These are phyloP conservation scores for Arabis hirsuta DNA, from an alignment of 345 rosid genomes.

Conservation along the genomic window DNA sequence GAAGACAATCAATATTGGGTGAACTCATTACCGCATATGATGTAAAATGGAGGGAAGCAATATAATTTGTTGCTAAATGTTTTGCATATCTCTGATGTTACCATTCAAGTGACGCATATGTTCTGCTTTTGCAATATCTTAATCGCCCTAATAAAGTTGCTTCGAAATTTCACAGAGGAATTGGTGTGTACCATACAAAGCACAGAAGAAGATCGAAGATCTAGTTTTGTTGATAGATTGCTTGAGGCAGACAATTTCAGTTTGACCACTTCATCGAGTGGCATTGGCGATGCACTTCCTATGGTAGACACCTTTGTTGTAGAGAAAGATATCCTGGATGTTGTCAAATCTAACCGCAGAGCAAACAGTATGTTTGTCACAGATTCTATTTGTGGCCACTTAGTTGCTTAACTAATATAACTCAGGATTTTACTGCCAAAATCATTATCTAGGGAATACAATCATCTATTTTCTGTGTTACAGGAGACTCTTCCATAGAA, in stretches of 20 bases:
- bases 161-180: constrained; percentile 53
- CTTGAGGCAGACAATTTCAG: constrained; percentile 53
- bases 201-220: constrained; percentile 66
- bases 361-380: constrained; percentile 54
- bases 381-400: constrained; percentile 19
- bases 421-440: constrained; percentile 12
- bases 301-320: constrained; percentile 43
- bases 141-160: constrained; percentile 26
- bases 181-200: constrained; percentile 51
- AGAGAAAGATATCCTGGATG: constrained; percentile 44
- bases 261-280: constrained; percentile 38
- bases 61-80: neutral
- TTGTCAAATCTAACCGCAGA: constrained; percentile 43
- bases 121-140: constrained; percentile 22
- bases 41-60: neutral
- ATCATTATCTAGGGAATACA: constrained; percentile 8
- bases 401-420: constrained; percentile 4
- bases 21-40: neutral
- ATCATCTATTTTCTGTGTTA: constrained; percentile 30
- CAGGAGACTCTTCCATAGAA: constrained; percentile 50
- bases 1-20: constrained; percentile 3
- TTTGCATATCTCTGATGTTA: constrained; percentile 13
- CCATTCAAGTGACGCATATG: constrained; percentile 8
- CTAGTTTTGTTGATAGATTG: constrained; percentile 75
- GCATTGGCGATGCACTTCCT: constrained; percentile 37